phyloP scores from a whole-genome alignment of 371 early-diverging fungal species.

The Syncephalastrum sp. region DNA sequence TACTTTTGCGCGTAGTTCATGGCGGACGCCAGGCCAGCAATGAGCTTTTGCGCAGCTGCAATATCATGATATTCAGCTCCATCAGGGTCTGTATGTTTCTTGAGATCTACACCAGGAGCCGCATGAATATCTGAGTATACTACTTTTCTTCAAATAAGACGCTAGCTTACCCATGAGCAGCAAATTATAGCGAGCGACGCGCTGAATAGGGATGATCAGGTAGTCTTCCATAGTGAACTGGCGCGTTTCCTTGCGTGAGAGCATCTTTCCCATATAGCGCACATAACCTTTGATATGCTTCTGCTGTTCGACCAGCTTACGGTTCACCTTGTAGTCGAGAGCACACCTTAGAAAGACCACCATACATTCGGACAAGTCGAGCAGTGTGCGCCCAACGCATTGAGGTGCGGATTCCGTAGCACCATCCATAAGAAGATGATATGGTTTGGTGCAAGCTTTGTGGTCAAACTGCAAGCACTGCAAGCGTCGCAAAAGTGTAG shows the following conservation, averaged over 20 bases:
- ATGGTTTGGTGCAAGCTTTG: background rate
- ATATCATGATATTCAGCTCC: conserved; percentile 41
- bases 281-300: conserved; percentile 23
- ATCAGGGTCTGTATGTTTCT: conserved; percentile 35
- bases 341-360: conserved; percentile 34
- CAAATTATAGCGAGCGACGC: conserved; percentile 34
- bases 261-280: conserved; percentile 28
- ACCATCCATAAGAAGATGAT: background rate
- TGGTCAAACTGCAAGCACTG: conserved; percentile 17
- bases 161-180: conserved; percentile 30
- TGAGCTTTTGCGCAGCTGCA: conserved; percentile 25
- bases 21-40: conserved; percentile 34
- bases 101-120: conserved; percentile 21
- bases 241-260: conserved; percentile 33
- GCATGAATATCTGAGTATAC: conserved; percentile 5
- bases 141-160: background rate
- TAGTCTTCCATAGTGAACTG: conserved; percentile 35
- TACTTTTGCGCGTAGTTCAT: conserved; percentile 45
- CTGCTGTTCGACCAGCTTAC: conserved; percentile 15
- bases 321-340: conserved; percentile 34
- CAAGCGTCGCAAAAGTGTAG: conserved; percentile 19
- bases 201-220: conserved; percentile 44
- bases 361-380: conserved; percentile 25
- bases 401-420: background rate
- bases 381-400: conserved; percentile 24